Evolutionary conservation across 1,139 yeast species (phyloP), one percentile per base, ranked within the genome.

Genomic region (Pichia sp.): DNA sequence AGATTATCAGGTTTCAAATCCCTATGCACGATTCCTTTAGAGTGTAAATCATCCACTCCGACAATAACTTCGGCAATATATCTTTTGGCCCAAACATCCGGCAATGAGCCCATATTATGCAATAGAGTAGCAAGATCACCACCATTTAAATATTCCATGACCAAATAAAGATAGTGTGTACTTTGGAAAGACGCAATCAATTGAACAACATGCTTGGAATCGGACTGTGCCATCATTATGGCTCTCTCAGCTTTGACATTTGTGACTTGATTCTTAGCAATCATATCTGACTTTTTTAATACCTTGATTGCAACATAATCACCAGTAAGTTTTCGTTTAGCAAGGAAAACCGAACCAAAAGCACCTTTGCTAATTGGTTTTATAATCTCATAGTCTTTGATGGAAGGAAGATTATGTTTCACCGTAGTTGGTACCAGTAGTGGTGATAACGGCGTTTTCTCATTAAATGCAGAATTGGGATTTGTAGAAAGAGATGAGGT

Each of bases 301-400:
- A 92, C 95, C 68, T 95, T 95, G 58, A 95, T 91, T 1, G 99
- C 99, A 63, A 88, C 95, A 68, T 91, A 88, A 60, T 95, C 99
- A 2, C 98, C 97, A 0, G 98, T 93, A 14, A 87, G 71, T 63
- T 83, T 85, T 63, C 95, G 80, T 60, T 85, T 82, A 0, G 97
- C 93, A 17, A 95, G 74, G 67, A 85, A 93, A 0, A 95, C 99
- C 44, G 96, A 87, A 0, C 99, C 99, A 75, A 92, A 95, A 0
- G 99, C 99, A 36, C 99, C 99, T 67, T 90, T 89, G 67, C 97
- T 88, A 53, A 95, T 91, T 0, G 99, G 97, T 66, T 91, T 91
- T 55, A 95, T 75, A 40, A 93, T 83, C 63, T 90, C 97, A 68
- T 91, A 95, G 69, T 95, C 99, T 59, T 80, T 81, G 33, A 92